Evolutionary conservation across 805 yeast species (phyloP), one percentile per base, ranked within the genome.

Genomic region (Wickerhamiella musiphila): DNA sequence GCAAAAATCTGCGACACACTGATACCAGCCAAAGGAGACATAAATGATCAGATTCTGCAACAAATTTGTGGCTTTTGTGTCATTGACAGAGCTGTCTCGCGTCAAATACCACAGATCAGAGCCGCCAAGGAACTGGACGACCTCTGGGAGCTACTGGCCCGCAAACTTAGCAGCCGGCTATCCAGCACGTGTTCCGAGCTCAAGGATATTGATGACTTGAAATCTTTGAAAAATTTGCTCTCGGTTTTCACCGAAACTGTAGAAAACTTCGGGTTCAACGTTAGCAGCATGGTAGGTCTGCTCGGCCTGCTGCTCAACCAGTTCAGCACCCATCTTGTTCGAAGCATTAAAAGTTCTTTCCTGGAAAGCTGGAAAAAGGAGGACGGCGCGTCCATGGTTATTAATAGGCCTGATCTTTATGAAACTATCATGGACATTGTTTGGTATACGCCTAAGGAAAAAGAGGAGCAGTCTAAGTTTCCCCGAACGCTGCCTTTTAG

Each of bases 301-400:
- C 51, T 83, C 43, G 55, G 77, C 19, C 47, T 61, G 2, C 52
- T 74, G 6, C 73, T 82, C 47, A 60, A 66, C 29, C 65, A 67
- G 40, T 78, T 65, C 45, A 70, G 79, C n/a, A 62, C 63, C 2
- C 57, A 65, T 8, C 54, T 72, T 16, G 63, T 69, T 10, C 57
- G 56, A 36, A 63, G 65, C 11, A 81, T 82, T 51, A 60, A 66
- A 16, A 51, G 50, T 9, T 75, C 73, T 30, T 86, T 83, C 55
- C 54, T 61, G 20, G 62, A 63, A 7, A 57, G 75, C 5, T 67
- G 83, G 23, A 66, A 69, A 38, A 73, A 75, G 16, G 95, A 86
- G 49, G 90, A 81, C 49, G 79, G 81, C 41, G 81, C 79, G 82
- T 93, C 94, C 9, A 66, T 83, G 58, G 67, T 68, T 0, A 70